A percentile compares a stretch with the other conserved stretches of the same genome.
phyloP scores from a whole-genome alignment of 2,329 filamentous ascomycete genomes.

The Cladosporium austrohemisphaericum region DNA sequence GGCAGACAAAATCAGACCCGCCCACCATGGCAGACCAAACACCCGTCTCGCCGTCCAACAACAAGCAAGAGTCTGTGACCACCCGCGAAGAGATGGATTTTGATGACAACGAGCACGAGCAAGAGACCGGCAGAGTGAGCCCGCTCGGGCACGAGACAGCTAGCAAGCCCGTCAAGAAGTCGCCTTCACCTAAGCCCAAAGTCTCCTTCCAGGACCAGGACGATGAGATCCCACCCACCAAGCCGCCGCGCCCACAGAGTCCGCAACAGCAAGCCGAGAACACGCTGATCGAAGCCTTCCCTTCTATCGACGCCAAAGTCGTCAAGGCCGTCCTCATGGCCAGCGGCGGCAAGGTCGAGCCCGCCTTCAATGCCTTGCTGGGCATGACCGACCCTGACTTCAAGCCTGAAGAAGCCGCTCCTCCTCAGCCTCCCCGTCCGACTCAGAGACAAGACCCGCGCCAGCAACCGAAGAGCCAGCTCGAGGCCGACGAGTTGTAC shows the following conservation, averaged over 20 bases:
- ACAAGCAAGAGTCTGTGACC: constrained; percentile 36
- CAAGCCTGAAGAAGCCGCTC: constrained; percentile 53
- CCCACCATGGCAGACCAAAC: constrained; percentile 25
- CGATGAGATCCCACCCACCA: constrained; percentile 57
- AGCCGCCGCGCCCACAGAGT: constrained; percentile 78
- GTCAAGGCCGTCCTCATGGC: constrained; percentile 85
- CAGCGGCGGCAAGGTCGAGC: constrained; percentile 82
- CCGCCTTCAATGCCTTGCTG: constrained; percentile 90
- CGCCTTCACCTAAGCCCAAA: constrained; percentile 41
- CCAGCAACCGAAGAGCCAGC: constrained; percentile 64
- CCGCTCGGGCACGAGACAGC: constrained; percentile 35
- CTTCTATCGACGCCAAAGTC: constrained; percentile 71
- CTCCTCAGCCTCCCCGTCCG: constrained; percentile 76
- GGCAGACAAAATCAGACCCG: no score
- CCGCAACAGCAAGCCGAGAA: constrained; percentile 80
- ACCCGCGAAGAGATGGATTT: constrained; percentile 39
- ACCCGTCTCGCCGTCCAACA: constrained; percentile 24
- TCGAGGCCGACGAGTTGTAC: constrained; percentile 88
- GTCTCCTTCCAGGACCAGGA: constrained; percentile 48
- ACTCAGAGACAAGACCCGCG: constrained; percentile 40
- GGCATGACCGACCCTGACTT: constrained; percentile 57
- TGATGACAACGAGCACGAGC: constrained; percentile 56
- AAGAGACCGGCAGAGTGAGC: constrained; percentile 54
- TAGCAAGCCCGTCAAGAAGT: constrained; percentile 26
- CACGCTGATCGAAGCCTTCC: constrained; percentile 92